A percentile compares a stretch with the other conserved stretches of the same genome.
phyloP scores from a whole-genome alignment of 257 asterid species.

The Solanum tacnaense region DNA sequence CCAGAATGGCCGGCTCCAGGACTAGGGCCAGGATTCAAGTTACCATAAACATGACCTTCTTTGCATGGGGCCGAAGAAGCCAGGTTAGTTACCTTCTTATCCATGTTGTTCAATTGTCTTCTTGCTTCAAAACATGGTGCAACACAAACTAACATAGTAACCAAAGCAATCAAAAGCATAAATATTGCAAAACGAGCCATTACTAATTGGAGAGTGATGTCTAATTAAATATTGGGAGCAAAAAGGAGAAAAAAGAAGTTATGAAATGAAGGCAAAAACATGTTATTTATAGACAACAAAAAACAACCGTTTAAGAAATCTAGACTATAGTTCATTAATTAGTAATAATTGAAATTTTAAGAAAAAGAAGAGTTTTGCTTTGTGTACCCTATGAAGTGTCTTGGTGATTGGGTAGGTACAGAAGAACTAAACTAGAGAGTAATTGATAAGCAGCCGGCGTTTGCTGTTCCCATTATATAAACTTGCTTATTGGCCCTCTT shows the following conservation, averaged over 20 bases:
- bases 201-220: background rate
- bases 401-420: conserved; percentile 3
- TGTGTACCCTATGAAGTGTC: background rate
- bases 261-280: background rate
- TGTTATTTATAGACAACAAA: background rate
- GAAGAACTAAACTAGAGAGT: background rate
- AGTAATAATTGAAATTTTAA: background rate
- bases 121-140: background rate
- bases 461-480: background rate
- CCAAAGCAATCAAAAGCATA: background rate
- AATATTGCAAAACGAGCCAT: background rate
- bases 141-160: background rate
- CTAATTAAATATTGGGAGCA: background rate
- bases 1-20: background rate
- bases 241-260: background rate
- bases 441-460: background rate
- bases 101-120: background rate
- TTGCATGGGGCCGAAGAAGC: conserved; percentile 7
- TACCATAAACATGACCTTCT: background rate
- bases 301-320: background rate
- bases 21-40: background rate
- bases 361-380: background rate
- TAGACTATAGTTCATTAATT: background rate
- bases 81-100: background rate
- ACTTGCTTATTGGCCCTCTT: too few species aligned